phyloP scores from a whole-genome alignment of 129 eudicot genomes.

The Chrysanthemum lavandulifolium region DNA sequence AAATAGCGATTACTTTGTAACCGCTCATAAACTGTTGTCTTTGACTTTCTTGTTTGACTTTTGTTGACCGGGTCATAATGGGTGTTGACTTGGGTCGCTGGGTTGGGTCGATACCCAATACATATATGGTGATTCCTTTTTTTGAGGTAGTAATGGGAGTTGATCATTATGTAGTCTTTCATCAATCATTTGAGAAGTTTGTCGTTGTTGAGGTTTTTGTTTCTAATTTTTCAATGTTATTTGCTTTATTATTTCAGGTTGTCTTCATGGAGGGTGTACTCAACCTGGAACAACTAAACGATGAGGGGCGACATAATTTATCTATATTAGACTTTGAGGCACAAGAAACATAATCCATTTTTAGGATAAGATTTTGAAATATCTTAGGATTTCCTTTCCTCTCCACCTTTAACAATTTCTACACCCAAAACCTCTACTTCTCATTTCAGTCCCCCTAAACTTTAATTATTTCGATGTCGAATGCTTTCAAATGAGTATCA shows the following conservation, averaged over 20 bases:
- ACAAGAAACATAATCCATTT: neutral
- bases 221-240: no score
- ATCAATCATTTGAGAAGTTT: conserved; percentile 27
- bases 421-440: conserved; percentile 23
- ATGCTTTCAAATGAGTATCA: conserved; percentile 19
- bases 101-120: conserved; percentile 71
- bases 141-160: conserved; percentile 62
- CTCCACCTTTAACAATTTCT: conserved; percentile 34
- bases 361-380: conserved; percentile 41
- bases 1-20: no score
- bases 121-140: conserved; percentile 97
- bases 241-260: no score
- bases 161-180: no score
- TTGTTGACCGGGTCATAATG: no score
- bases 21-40: no score
- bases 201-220: conserved; percentile 3
- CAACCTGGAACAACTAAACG: conserved; percentile 97
- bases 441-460: neutral
- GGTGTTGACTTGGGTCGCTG: no score
- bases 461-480: conserved; percentile 31
- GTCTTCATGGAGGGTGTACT: conserved; percentile 70
- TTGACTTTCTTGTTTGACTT: no score
- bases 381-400: conserved; percentile 34
- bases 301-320: conserved; percentile 91
- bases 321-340: conserved; percentile 79